Conservation (phyloP, 352 stramenopile genomes). For the Globisporangium abappressorium region DNA sequence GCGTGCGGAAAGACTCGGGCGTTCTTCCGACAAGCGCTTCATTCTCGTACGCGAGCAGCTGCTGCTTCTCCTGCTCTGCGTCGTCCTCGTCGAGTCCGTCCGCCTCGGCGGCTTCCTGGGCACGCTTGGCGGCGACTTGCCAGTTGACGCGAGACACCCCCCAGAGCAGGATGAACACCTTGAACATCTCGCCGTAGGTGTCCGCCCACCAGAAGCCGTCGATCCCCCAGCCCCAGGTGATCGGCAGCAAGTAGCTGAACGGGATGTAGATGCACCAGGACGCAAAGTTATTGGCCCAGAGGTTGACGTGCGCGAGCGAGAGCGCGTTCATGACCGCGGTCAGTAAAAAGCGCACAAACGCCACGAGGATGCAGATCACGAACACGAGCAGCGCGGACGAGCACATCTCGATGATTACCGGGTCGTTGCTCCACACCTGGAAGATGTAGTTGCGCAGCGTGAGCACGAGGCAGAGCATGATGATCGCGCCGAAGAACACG, state of each 20-base stretch:
- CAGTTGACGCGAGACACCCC: conserved; percentile 48
- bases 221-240: conserved; percentile 40
- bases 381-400: conserved; percentile 37
- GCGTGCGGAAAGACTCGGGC: conserved; percentile 36
- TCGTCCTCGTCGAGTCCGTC: conserved; percentile 22
- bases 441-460: conserved; percentile 41
- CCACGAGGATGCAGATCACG: conserved; percentile 51
- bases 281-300: conserved; percentile 51
- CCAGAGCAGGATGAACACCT: conserved; percentile 42
- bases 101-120: conserved; percentile 33
- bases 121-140: conserved; percentile 30
- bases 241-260: conserved; percentile 44
- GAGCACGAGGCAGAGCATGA: conserved; percentile 34
- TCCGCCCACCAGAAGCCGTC: conserved; percentile 54
- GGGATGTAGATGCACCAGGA: conserved; percentile 47
- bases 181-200: conserved; percentile 45
- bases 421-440: conserved; percentile 41
- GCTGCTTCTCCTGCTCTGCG: conserved; percentile 28
- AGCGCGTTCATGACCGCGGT: conserved; percentile 46
- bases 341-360: conserved; percentile 43
- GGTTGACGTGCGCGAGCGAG: conserved; percentile 42
- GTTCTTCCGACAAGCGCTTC: conserved; percentile 36
- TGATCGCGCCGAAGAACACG: conserved; percentile 28
- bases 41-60: conserved; percentile 45
- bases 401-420: conserved; percentile 43